Base-by-base conservation (phyloP, 169 alveolate species). In the Amoebophrya sp. region DNA sequence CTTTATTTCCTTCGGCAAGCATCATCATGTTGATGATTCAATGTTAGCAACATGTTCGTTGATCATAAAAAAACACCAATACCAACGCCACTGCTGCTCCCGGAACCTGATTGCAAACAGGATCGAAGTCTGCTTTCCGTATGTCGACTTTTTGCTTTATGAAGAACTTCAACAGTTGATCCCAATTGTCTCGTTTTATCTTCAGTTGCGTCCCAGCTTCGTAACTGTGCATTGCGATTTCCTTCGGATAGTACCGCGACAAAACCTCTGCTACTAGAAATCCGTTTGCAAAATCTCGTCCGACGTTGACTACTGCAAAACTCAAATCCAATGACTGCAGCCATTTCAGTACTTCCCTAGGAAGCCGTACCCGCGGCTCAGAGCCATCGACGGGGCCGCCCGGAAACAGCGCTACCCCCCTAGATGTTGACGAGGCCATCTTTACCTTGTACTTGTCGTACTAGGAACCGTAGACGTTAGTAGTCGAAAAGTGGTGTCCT, bases 31-130 rank as follows among this genome's bases (percentile, higher is more conserved):
- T n/a, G n/a, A n/a, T n/a, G n/a, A n/a, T n/a, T n/a, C n/a, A n/a
- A n/a, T n/a, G n/a, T n/a, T n/a, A n/a, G n/a, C n/a, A n/a, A n/a
- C n/a, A n/a, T n/a, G n/a, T n/a, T n/a, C n/a, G n/a, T n/a, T n/a
- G n/a, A n/a, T n/a, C n/a, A n/a, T n/a, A n/a, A n/a, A n/a, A n/a
- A n/a, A n/a, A n/a, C n/a, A n/a, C n/a, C n/a, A n/a, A n/a, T n/a
- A n/a, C 26, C 38, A 65, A 36, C 83, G 83, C 83, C 38, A 65
- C 83, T 29, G 33, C 1, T 0, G 97, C 97, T 34, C 93, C 95
- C 14, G 95, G 95, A 38, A 95, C 95, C 0, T 93, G 40, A 91
- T 94, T 94, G 14, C 94, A 92, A 33, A 95, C 96, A 26, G 95
- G 95, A 47, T 95, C 96, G 91, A 94, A 95, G 93, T 95, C 96